Evolutionary conservation across 1,284 basidiomycete genomes (phyloP).

Genomic region (Ceratorhiza oryzae-sativae): DNA sequence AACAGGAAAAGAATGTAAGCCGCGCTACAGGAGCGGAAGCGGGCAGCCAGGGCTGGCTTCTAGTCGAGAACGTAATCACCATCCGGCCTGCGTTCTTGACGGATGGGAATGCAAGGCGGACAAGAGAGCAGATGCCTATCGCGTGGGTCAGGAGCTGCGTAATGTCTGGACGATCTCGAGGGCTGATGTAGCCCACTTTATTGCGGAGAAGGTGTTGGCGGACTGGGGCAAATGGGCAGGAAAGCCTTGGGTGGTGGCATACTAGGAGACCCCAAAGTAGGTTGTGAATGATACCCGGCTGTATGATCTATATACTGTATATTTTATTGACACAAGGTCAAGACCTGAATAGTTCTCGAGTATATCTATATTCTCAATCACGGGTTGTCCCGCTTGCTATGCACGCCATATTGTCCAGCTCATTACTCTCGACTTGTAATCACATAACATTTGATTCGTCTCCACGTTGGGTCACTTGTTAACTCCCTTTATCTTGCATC

Average conservation of each 20-base stretch:
- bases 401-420: too few relatives aligned
- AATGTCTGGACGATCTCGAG: conserved; percentile 63
- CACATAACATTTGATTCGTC: too few relatives aligned
- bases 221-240: conserved; percentile 63
- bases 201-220: conserved; percentile 59
- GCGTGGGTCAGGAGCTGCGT: conserved; percentile 51
- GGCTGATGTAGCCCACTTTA: conserved; percentile 68
- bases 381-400: too few relatives aligned
- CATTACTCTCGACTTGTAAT: too few relatives aligned
- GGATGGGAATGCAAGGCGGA: conserved; percentile 63
- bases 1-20: conserved; percentile 57
- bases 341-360: too few relatives aligned
- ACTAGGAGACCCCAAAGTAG: conserved; percentile 9
- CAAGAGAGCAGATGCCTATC: conserved; percentile 44
- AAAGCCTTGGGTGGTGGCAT: conserved; percentile 48
- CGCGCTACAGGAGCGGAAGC: conserved; percentile 51
- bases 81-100: conserved; percentile 65
- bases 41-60: conserved; percentile 50
- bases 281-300: too few relatives aligned
- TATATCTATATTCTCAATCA: too few relatives aligned
- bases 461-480: too few relatives aligned
- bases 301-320: too few relatives aligned
- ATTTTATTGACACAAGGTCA: too few relatives aligned
- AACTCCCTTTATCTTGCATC: too few relatives aligned
- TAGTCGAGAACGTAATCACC: conserved; percentile 58